These are phyloP conservation scores for Dendrobium chrysotoxum DNA, from an alignment of 106 monocot genomes.

Conservation along the genomic window DNA sequence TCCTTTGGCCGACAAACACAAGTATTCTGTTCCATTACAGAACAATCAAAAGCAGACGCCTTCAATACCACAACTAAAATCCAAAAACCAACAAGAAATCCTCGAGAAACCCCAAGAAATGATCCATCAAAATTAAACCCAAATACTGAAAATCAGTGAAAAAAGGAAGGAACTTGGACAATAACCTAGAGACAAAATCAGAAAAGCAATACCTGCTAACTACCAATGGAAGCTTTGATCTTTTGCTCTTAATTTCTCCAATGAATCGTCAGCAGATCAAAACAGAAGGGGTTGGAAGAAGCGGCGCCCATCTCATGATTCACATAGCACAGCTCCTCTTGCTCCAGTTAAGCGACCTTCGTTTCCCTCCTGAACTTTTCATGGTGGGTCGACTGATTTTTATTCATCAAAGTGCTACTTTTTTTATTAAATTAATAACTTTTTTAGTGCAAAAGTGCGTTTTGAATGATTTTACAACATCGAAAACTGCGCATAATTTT, in stretches of 20 bases:
- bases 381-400: not conserved
- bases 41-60: not conserved
- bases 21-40: not conserved
- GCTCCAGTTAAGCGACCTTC: not conserved
- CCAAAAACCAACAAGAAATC: conserved; percentile 5
- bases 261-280: not conserved
- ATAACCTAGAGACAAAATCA: too few species aligned
- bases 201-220: not conserved
- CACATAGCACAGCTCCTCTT: not conserved
- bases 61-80: not conserved
- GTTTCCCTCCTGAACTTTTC: not conserved
- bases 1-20: not conserved
- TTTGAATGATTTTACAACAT: not conserved
- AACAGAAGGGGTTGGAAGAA: not conserved
- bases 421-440: not conserved
- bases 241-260: not conserved
- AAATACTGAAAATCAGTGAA: not conserved
- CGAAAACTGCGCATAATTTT: too few species aligned
- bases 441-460: not conserved
- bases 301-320: not conserved
- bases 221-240: not conserved
- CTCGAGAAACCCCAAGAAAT: not conserved
- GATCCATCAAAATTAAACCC: not conserved
- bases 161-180: too few species aligned
- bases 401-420: not conserved